Conservation (phyloP, 441 rosid genomes). For the Macaranga tanarius region DNA sequence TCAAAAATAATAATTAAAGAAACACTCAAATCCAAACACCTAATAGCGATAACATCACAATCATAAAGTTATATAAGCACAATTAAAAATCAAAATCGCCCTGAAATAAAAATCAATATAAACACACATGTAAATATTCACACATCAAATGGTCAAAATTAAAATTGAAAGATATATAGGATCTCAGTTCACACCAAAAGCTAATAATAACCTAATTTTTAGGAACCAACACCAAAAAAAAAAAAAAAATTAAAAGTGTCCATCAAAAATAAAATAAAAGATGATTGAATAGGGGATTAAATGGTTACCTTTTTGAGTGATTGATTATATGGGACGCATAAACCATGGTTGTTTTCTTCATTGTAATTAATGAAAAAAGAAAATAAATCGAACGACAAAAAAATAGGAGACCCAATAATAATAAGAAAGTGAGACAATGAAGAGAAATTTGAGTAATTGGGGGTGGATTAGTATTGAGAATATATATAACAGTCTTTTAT, state of each 20-base stretch:
- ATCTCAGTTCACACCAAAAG: constrained; percentile 4
- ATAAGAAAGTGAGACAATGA: too few species aligned
- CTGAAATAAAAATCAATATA: neutral
- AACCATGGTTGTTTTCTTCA: constrained; percentile 42
- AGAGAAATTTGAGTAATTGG: too few species aligned
- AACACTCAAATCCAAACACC: neutral
- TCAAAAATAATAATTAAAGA: too few species aligned
- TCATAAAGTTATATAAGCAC: too few species aligned
- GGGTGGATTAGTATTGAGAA: too few species aligned
- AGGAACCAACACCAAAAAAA: neutral
- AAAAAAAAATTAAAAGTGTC: neutral
- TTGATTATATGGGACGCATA: constrained; percentile 58
- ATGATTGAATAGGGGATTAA: neutral
- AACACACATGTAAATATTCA: neutral
- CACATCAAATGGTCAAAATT: neutral
- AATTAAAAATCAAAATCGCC: too few species aligned
- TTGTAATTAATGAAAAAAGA: neutral
- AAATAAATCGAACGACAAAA: too few species aligned
- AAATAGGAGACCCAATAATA: too few species aligned
- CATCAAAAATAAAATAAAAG: neutral
- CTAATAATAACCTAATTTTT: neutral
- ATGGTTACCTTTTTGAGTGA: constrained; percentile 53
- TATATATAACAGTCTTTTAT: too few species aligned
- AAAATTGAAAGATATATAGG: neutral
- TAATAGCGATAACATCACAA: too few species aligned